Percentiles rank a stretch among this genome's conserved stretches.
phyloP scores from a whole-genome alignment of 371 early-diverging fungal genomes.

The Rhizomucor miehei region DNA sequence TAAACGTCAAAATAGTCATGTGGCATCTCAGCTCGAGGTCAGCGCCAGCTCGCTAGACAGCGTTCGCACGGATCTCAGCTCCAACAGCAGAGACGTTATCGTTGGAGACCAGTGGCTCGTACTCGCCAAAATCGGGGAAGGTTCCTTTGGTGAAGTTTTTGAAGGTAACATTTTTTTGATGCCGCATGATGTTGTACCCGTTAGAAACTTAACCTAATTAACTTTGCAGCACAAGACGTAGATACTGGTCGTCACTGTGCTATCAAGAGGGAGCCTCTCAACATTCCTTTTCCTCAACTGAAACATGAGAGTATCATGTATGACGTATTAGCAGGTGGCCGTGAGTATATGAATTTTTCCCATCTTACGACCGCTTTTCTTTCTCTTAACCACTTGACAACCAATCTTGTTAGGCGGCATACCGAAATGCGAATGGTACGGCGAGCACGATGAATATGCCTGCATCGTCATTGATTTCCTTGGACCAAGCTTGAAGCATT shows the following conservation, averaged over 20 bases:
- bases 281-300: constrained; percentile 47
- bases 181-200: not conserved
- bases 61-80: constrained; percentile 11
- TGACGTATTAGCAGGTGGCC: constrained; percentile 47
- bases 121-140: constrained; percentile 58
- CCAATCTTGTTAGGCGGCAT: constrained; percentile 58
- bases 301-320: constrained; percentile 55
- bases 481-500: constrained; percentile 91
- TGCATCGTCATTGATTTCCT: constrained; percentile 95
- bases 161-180: constrained; percentile 37
- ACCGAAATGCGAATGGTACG: constrained; percentile 89
- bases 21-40: not conserved
- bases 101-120: constrained; percentile 58
- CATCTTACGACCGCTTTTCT: not conserved
- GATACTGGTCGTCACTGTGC: constrained; percentile 47
- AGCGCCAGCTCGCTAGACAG: constrained; percentile 24
- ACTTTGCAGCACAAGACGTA: constrained; percentile 41
- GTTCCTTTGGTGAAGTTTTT: constrained; percentile 64
- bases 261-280: constrained; percentile 50
- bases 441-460: constrained; percentile 88
- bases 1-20: not conserved
- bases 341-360: constrained; percentile 27
- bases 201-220: constrained; percentile 7
- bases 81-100: constrained; percentile 37
- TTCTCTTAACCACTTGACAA: not conserved